Percentiles rank a stretch among this genome's conserved stretches.
These are phyloP conservation scores for Lentinula guzmanii DNA, from an alignment of 768 basidiomycete species.

Conservation along the genomic window DNA sequence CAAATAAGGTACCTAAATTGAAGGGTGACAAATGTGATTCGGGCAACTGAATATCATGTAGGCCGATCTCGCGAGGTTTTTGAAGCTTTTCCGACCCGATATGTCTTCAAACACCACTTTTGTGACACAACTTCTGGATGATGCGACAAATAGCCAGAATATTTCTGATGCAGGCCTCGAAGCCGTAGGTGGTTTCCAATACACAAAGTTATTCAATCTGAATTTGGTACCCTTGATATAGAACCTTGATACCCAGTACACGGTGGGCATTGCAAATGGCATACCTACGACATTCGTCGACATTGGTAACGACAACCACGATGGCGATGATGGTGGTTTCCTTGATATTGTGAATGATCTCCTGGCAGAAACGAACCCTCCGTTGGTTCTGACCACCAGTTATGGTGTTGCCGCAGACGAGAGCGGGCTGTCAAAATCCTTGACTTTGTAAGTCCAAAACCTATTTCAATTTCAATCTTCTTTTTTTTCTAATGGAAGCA, in stretches of 20 bases:
- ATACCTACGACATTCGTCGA: constrained; percentile 20
- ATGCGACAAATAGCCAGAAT: constrained; percentile 20
- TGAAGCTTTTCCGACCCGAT: constrained; percentile 19
- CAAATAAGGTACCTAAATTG: constrained; percentile 8
- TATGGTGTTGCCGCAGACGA: constrained; percentile 44
- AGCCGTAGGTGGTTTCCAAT: constrained; percentile 14
- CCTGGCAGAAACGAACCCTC: constrained; percentile 9
- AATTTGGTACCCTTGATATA: constrained; percentile 2
- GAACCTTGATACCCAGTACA: constrained; percentile 14
- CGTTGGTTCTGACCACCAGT: constrained; percentile 42
- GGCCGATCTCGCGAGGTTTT: constrained; percentile 18
- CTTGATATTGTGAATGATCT: constrained; percentile 7
- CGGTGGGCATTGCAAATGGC: constrained; percentile 18
- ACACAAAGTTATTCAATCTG: neutral
- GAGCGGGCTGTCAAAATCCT: constrained; percentile 10
- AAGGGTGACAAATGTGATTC: too few relatives aligned
- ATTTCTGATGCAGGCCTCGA: constrained; percentile 19
- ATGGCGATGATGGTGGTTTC: constrained; percentile 13
- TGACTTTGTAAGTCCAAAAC: neutral
- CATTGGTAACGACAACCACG: constrained; percentile 13
- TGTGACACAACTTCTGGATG: constrained; percentile 18
- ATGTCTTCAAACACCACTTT: constrained; percentile 18
- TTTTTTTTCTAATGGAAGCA: too few relatives aligned
- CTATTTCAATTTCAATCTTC: too few relatives aligned
- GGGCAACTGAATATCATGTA: neutral